Base-by-base conservation (phyloP, 192 early-diverging fungal genomes). In the Rhizoclosmatium globosum region DNA sequence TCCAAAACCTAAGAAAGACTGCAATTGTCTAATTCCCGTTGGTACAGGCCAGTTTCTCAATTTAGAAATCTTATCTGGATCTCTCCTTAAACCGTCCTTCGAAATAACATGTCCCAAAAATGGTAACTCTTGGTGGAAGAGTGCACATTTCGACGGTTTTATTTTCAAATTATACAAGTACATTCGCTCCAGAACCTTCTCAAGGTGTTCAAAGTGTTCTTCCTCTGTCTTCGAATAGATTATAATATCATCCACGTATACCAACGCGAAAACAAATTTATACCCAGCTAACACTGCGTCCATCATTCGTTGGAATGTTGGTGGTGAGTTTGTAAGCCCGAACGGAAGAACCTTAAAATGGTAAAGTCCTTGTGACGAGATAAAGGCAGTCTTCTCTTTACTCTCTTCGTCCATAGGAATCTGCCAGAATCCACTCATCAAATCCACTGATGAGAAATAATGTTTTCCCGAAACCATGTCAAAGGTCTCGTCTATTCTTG, bases 211-310 rank as follows among this genome's bases (percentile, higher is more conserved):
- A 0, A 85, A 11, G 68, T 85, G 85, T 15, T n/a, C 76, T 39
- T 87, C 77, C 48, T 81, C 83, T 0, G 44, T 66, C 0, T 47
- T 45, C 3, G 68, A 77, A 66, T 76, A 88, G 9, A 85, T 4
- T n/a, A 83, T 71, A 38, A 88, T 78, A 61, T 88, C 81, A 68
- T 88, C 87, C 0, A 88, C 21, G 64, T 87, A 88, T 15, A 87
- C 83, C 0, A 83, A n/a, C 47, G 71, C 75, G 1, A 21, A 61
- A 38, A 81, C 64, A 68, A n/a, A 72, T 23, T 79, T 81, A 1
- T 74, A 44, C 1, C 81, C 79, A 11, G 59, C 68, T 11, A 85
- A 79, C 0, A 85, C 67, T 13, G 46, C 13, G 60, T 86, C 79
- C 82, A 88, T 87, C 9, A 83, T 48, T 0, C 78, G 15, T 61